Evolutionary conservation across 2,329 filamentous ascomycete species (phyloP).

Genomic region (Aspergillus intermedius): DNA sequence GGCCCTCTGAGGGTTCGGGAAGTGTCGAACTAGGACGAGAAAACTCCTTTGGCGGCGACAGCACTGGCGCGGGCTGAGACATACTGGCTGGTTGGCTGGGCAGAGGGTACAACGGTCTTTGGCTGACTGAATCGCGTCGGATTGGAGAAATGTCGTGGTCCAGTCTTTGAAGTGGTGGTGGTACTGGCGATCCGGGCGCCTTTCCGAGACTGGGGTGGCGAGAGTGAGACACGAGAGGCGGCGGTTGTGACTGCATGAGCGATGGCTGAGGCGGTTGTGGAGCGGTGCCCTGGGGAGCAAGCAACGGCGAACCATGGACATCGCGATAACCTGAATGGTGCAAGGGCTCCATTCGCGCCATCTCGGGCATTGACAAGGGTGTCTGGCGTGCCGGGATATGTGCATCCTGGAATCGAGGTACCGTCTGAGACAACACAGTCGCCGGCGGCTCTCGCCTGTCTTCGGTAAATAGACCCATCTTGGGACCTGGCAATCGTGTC

Average conservation of each 20-base stretch:
- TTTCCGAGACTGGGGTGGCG: constrained; percentile 31
- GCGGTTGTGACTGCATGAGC: constrained; percentile 25
- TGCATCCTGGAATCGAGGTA: constrained; percentile 23
- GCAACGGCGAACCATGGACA: constrained; percentile 18
- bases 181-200: constrained; percentile 29
- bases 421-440: constrained; percentile 17
- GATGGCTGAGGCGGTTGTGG: constrained; percentile 16
- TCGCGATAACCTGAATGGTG: constrained; percentile 18
- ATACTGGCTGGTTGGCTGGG: constrained; percentile 20
- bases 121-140: constrained; percentile 30
- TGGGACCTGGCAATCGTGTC: constrained; percentile 34
- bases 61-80: constrained; percentile 20
- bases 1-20: constrained; percentile 26
- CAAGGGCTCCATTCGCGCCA: constrained; percentile 29
- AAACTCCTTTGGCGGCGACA: constrained; percentile 33
- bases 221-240: constrained; percentile 27
- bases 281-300: constrained; percentile 11
- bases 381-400: constrained; percentile 25
- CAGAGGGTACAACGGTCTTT: constrained; percentile 28
- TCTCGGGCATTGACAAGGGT: constrained; percentile 22
- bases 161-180: constrained; percentile 19
- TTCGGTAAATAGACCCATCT: constrained; percentile 40
- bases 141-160: constrained; percentile 30
- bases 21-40: constrained; percentile 28
- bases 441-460: constrained; percentile 29